Conservation (phyloP, 441 rosid genomes). For the Gossypium laxum region DNA sequence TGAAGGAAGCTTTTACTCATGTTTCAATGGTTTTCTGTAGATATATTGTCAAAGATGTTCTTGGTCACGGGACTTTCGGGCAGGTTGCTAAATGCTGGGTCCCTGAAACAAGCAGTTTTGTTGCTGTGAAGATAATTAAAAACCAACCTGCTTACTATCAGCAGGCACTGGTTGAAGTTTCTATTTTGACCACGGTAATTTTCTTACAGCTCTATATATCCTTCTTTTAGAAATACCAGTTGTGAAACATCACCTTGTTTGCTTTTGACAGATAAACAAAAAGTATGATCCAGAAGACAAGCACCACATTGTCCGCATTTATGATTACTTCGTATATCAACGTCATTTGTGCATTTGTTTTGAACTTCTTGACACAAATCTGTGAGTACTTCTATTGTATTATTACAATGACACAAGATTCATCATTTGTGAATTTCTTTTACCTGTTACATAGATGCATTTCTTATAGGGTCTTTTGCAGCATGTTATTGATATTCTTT, state of each 20-base stretch:
- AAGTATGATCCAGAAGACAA: conserved; percentile 97
- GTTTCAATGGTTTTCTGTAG: conserved; percentile 35
- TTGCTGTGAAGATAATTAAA: conserved; percentile 93
- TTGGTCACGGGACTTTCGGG: conserved; percentile 98
- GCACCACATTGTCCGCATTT: conserved; percentile 95
- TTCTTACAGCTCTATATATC: conserved; percentile 12
- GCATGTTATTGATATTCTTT: conserved; percentile 20
- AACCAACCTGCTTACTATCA: conserved; percentile 97
- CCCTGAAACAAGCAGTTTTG: conserved; percentile 56
- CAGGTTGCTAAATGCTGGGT: conserved; percentile 99
- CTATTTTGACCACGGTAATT: conserved; percentile 81
- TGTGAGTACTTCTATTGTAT: conserved; percentile 46
- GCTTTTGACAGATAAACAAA: conserved; percentile 67
- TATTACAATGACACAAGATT: neutral
- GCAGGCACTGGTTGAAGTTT: conserved; percentile 95
- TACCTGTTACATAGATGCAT: neutral
- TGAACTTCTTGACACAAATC: conserved; percentile 89
- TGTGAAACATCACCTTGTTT: conserved; percentile 19
- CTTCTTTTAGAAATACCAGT: conserved; percentile 10
- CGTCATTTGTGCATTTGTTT: conserved; percentile 95
- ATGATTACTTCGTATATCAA: conserved; percentile 79
- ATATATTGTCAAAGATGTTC: conserved; percentile 93
- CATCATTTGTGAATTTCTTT: conserved; percentile 13
- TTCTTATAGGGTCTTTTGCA: conserved; percentile 11
- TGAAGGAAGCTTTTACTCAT: conserved; percentile 5